phyloP scores from a whole-genome alignment of 352 stramenopile genomes.

The Phytophthora ohioensis region DNA sequence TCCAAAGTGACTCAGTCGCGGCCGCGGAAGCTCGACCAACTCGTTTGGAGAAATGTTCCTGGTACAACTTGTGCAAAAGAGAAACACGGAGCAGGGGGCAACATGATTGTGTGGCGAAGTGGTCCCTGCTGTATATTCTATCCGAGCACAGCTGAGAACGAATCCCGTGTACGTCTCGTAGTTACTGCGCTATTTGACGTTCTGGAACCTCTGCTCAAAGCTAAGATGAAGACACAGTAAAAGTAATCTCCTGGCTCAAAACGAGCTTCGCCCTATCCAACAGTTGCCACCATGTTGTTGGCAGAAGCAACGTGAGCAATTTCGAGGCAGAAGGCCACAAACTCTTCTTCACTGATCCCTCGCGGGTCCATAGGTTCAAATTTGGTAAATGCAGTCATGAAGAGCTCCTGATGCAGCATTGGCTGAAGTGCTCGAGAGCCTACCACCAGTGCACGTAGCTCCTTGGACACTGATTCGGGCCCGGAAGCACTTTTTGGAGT shows the following conservation, averaged over 20 bases:
- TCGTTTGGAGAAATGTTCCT: constrained; percentile 37
- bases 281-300: constrained; percentile 32
- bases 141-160: constrained; percentile 23
- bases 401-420: constrained; percentile 63
- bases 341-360: constrained; percentile 76
- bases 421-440: constrained; percentile 63
- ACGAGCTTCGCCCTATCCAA: background rate
- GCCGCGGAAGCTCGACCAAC: constrained; percentile 23
- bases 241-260: too few species aligned
- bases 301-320: constrained; percentile 49
- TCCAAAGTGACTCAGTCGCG: background rate
- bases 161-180: constrained; percentile 10
- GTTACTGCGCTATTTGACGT: constrained; percentile 38
- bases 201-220: constrained; percentile 40
- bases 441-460: constrained; percentile 48
- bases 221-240: constrained; percentile 24
- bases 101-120: constrained; percentile 41
- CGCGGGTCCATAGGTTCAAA: constrained; percentile 67
- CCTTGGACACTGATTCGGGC: constrained; percentile 1
- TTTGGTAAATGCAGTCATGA: constrained; percentile 68
- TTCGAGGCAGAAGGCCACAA: constrained; percentile 80
- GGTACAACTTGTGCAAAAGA: background rate
- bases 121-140: constrained; percentile 49
- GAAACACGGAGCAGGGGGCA: constrained; percentile 1
- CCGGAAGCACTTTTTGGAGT: constrained; percentile 8